Percentiles rank a stretch among this genome's conserved stretches.
phyloP scores from a whole-genome alignment of 208 protist genomes.

The Trypanosoma scelopori region DNA sequence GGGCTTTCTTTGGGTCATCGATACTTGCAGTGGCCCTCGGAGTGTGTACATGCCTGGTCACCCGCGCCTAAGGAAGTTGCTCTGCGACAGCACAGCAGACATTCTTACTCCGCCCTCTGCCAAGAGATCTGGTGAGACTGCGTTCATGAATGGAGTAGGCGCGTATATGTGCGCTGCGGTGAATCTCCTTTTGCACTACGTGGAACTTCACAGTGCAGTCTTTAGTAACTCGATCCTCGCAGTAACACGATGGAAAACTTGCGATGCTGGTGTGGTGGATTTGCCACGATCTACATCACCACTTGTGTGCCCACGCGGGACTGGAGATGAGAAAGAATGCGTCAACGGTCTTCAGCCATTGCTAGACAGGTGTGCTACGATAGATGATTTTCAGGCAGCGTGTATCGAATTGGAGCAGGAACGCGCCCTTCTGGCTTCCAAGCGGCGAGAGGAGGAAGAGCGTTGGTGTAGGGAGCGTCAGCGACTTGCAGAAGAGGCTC shows the following conservation, averaged over 20 bases:
- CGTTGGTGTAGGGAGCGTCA: conserved; percentile 8
- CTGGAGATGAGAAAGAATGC: background rate
- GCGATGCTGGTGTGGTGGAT: background rate
- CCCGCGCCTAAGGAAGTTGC: conserved; percentile 1
- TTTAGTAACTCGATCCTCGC: background rate
- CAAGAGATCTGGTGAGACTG: background rate
- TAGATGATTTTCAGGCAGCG: background rate
- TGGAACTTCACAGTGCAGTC: conserved; percentile 1
- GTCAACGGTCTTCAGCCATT: background rate
- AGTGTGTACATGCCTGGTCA: conserved; percentile 19
- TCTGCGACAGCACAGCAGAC: background rate
- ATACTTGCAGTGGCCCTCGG: conserved; percentile 5
- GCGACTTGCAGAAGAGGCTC: background rate
- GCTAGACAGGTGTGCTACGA: background rate
- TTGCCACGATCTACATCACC: background rate
- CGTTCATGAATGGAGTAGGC: background rate
- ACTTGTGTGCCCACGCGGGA: no score
- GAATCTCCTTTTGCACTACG: conserved; percentile 1
- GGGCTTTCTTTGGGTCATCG: conserved; percentile 19
- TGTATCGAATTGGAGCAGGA: conserved; percentile 1
- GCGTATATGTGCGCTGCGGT: background rate
- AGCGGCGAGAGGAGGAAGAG: conserved; percentile 1
- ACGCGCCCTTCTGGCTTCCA: background rate
- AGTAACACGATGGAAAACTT: background rate
- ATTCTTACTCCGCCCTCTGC: background rate